Percentiles rank a stretch among this genome's conserved stretches.
These are phyloP conservation scores for Aspergillus bridgeri DNA, from an alignment of 495 filamentous ascomycete species.

Conservation along the genomic window DNA sequence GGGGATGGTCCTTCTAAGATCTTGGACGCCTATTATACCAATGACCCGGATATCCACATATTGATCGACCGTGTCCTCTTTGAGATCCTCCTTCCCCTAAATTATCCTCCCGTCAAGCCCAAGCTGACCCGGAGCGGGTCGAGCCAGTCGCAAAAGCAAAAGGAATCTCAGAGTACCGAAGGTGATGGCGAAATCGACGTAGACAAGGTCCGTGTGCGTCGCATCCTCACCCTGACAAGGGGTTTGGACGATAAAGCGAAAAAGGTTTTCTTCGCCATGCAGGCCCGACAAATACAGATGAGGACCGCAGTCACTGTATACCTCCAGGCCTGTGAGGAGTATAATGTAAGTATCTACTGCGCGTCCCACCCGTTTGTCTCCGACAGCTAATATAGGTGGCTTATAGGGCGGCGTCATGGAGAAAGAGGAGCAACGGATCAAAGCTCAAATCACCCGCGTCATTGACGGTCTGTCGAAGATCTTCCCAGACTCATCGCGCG, in stretches of 20 bases:
- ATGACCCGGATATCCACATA: slow-evolving; percentile 81
- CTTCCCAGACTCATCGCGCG: slow-evolving; percentile 67
- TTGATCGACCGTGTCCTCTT: slow-evolving; percentile 82
- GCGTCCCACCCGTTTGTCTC: not conserved
- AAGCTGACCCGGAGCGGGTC: slow-evolving; percentile 58
- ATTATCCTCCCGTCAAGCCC: slow-evolving; percentile 75
- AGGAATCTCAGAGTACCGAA: slow-evolving; percentile 46
- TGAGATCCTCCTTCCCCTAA: slow-evolving; percentile 79
- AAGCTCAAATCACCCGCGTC: slow-evolving; percentile 61
- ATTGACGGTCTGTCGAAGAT: slow-evolving; percentile 67
- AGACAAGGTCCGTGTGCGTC: slow-evolving; percentile 81
- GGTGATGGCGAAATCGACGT: slow-evolving; percentile 57
- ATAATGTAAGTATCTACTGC: slow-evolving; percentile 52
- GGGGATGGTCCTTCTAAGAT: slow-evolving; percentile 81
- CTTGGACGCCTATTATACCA: slow-evolving; percentile 84
- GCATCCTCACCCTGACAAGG: slow-evolving; percentile 75
- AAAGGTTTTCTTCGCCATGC: slow-evolving; percentile 85
- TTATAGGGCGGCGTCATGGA: slow-evolving; percentile 75
- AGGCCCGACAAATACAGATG: slow-evolving; percentile 67
- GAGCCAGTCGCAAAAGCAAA: slow-evolving; percentile 58
- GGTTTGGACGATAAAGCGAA: slow-evolving; percentile 75
- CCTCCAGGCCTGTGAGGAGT: slow-evolving; percentile 76
- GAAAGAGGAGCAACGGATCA: slow-evolving; percentile 63
- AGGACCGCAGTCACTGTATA: slow-evolving; percentile 67
- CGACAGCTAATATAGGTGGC: not conserved